A percentile compares a stretch with the other conserved stretches of the same genome.
Conservation (phyloP, 2,329 filamentous ascomycete genomes). For the Penicillium rolfsii region DNA sequence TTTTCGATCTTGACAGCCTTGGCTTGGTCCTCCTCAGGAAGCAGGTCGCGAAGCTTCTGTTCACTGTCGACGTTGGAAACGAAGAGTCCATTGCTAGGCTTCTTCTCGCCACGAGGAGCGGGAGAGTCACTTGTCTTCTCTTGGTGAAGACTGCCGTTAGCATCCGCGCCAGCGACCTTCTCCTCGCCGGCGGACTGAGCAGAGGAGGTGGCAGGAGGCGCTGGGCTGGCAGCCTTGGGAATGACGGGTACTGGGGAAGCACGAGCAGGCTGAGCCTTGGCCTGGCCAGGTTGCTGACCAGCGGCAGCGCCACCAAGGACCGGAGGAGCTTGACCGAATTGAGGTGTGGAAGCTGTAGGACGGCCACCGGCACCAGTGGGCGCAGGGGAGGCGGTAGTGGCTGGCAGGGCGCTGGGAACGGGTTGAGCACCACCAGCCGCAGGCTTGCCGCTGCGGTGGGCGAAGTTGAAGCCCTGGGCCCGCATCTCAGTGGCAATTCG, state of each 20-base stretch:
- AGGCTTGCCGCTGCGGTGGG: constrained; percentile 88
- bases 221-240: constrained; percentile 46
- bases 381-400: constrained; percentile 41
- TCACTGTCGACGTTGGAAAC: constrained; percentile 83
- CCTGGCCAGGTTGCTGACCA: constrained; percentile 35
- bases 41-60: constrained; percentile 79
- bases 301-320: constrained; percentile 35
- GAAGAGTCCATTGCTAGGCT: constrained; percentile 82
- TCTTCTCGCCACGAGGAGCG: constrained; percentile 62
- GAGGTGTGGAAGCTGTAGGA: constrained; percentile 41
- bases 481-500: constrained; percentile 98
- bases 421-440: constrained; percentile 40
- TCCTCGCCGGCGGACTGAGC: constrained; percentile 48
- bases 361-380: constrained; percentile 44
- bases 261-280: constrained; percentile 39
- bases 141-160: constrained; percentile 57
- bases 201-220: constrained; percentile 42
- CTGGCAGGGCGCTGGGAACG: constrained; percentile 33
- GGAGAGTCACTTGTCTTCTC: constrained; percentile 50
- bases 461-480: constrained; percentile 98
- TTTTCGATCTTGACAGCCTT: constrained; percentile 77
- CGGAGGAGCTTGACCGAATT: constrained; percentile 48
- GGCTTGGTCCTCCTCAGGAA: constrained; percentile 77
- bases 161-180: constrained; percentile 55
- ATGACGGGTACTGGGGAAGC: constrained; percentile 48